Evolutionary conservation across 2,329 filamentous ascomycete species (phyloP), one percentile per base, ranked within the genome.

Genomic region (Lasiodiplodia sp.): DNA sequence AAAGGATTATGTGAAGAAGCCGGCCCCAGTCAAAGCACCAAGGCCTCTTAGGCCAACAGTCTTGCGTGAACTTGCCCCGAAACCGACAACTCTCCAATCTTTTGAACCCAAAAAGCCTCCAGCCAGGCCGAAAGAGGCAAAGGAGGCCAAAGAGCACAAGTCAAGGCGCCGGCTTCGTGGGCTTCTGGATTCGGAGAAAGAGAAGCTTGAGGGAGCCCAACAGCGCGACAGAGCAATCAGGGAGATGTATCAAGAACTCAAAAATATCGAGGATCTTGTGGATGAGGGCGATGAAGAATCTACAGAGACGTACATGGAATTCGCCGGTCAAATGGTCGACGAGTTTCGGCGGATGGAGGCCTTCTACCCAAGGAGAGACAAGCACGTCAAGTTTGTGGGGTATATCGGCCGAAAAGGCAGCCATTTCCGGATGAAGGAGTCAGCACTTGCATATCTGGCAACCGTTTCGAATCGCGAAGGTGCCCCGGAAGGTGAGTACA

Each of bases 311-410:
- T 90, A 87, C 83, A 80, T 90, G 16, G 85, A 88, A 60, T 86
- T 87, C 69, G 87, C 87, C 0, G 83, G 85, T 70, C 83, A 84
- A 68, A 80, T 91, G 68, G 80, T 89, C 52, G 84, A 87, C 66
- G 87, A 89, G 68, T 91, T 90, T 73, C 83, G 85, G 8, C 84
- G 84, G 11, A 88, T 88, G 70, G 84, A 86, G 62, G 80, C 85
- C 3, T 89, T 91, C 76, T 91, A 87, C 74, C 86, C 87, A 0
- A 72, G 76, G 63, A 71, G 84, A 73, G 81, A 86, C 71, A 82
- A 84, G 72, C 78, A 83, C 73, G 79, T 83, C 74, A 40, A 67
- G 28, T 78, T 80, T 60, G 72, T 65, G 34, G 76, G 76, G 23
- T 77, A 82, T 66, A 78, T 79, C 66, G 72, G 78, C 47, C 76